Evolutionary conservation across 768 basidiomycete genomes (phyloP).

Genomic region (Russula earlei): DNA sequence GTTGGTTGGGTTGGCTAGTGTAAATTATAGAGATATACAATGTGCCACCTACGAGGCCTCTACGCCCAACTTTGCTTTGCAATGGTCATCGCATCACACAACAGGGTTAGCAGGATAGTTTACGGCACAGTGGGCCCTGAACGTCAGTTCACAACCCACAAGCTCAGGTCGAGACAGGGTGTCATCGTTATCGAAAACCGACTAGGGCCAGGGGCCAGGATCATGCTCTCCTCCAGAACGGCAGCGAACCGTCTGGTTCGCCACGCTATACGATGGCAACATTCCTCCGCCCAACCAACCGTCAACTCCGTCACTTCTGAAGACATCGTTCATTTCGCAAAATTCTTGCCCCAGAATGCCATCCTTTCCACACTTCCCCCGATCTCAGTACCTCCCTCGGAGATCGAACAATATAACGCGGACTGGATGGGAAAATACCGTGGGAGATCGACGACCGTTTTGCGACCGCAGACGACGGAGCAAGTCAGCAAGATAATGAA

Average conservation of each 20-base stretch:
- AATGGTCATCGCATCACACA: too few relatives aligned
- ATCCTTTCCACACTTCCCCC: constrained; percentile 63
- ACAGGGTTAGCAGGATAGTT: too few relatives aligned
- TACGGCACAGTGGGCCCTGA: too few relatives aligned
- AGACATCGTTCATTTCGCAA: constrained; percentile 61
- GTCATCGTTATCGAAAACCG: background rate
- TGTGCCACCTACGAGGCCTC: too few relatives aligned
- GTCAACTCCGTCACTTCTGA: constrained; percentile 38
- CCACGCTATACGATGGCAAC: constrained; percentile 19
- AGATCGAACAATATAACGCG: constrained; percentile 70
- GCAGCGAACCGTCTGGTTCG: constrained; percentile 1
- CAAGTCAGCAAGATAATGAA: constrained; percentile 85
- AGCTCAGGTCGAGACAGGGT: too few relatives aligned
- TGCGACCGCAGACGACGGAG: constrained; percentile 80
- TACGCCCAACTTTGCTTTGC: too few relatives aligned
- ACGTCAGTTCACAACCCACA: too few relatives aligned
- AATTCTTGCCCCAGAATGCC: constrained; percentile 50
- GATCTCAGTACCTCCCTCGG: constrained; percentile 38
- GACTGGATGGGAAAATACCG: constrained; percentile 97
- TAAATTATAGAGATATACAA: too few relatives aligned
- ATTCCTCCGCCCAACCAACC: constrained; percentile 19
- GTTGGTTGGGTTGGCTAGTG: background rate
- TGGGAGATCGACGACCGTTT: constrained; percentile 74
- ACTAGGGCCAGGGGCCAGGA: background rate
- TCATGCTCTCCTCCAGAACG: constrained; percentile 12